phyloP scores from a whole-genome alignment of 163 green algal species.

The Scenedesmus sp. region DNA sequence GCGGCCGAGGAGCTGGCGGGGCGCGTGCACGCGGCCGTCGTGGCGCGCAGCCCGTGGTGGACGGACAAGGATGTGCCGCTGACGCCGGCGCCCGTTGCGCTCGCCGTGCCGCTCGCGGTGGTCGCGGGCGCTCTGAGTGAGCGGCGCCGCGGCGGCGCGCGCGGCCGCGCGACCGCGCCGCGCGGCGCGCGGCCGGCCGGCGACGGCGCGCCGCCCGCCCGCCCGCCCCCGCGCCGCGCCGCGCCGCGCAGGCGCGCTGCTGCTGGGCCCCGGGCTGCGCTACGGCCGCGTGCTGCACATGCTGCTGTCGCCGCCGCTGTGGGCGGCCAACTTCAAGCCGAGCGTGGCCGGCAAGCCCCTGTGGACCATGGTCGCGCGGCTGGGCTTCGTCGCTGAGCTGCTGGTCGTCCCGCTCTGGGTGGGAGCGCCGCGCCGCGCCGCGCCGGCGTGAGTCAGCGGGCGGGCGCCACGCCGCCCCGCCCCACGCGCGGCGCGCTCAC shows the following conservation, averaged over 20 bases:
- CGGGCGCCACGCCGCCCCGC: too few relatives aligned
- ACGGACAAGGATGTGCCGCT: not conserved
- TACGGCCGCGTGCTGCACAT: conserved; percentile 32
- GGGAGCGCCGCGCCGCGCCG: not conserved
- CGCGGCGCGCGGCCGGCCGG: too few relatives aligned
- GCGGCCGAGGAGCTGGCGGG: not conserved
- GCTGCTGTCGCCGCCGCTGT: conserved; percentile 20
- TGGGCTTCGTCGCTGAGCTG: conserved; percentile 10
- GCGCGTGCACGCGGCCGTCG: not conserved
- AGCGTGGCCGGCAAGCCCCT: not conserved
- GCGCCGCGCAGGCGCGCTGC: conserved; percentile 20
- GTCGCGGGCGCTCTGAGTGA: conserved; percentile 11
- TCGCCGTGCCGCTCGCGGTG: not conserved
- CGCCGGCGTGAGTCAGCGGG: too few relatives aligned
- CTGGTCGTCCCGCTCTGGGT: conserved; percentile 33
- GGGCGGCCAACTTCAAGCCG: conserved; percentile 14
- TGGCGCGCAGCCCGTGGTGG: too few relatives aligned
- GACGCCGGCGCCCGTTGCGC: conserved; percentile 5
- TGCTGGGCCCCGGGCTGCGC: conserved; percentile 31
- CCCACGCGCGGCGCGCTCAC: too few relatives aligned
- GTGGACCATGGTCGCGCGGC: not conserved
- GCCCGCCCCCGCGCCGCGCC: too few relatives aligned
- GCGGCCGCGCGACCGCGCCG: too few relatives aligned
- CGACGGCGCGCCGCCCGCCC: too few relatives aligned
- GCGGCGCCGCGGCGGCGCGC: too few relatives aligned